Evolutionary conservation across 139 green algal species (phyloP), one percentile per base, ranked within the genome.

Genomic region (Pleodorina starrii): DNA sequence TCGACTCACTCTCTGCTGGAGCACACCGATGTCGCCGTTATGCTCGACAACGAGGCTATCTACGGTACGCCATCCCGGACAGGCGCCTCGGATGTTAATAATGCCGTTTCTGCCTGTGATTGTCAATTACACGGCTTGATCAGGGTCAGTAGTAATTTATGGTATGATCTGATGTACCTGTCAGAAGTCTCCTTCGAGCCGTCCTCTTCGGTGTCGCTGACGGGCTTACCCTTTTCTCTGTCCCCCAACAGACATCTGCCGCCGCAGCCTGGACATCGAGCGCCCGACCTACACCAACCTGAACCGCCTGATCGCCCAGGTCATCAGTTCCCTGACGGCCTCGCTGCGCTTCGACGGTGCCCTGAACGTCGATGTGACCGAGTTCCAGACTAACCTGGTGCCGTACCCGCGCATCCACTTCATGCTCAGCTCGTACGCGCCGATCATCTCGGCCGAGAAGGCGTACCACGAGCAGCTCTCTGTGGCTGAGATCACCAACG

Each of bases 301-400:
- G n/a, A 99, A 99, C 96, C 93, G 97, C 71, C 94, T 98, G 63
- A 96, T 94, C 75, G 90, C 90, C 76, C 96, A 98, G 95, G 96
- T 99, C 90, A 99, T 99, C 94, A 98, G 95, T 69, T 99, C 97
- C 29, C 93, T 99, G 90, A 99, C 97, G 16, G 96, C 97, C 35
- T 99, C 97, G 38, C 96, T 99, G 90, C 95, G 97, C 87, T 99
- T 99, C 72, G 97, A 99, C 82, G 97, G 97, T 84, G 96, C 97
- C 63, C 94, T 99, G 71, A 99, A 99, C 93, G 97, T 99, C 90
- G 97, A 99, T 90, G 93, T 99, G 76, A 99, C 97, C 69, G 97
- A 99, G 95, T 99, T 99, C 96, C 91, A 99, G 96, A 99, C 97
- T 95, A 99, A 99, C 96, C 93, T 99, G 94, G 98, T 99, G 93